Evolutionary conservation across 306 rosid species (phyloP).

Genomic region (Acmispon strigosus): DNA sequence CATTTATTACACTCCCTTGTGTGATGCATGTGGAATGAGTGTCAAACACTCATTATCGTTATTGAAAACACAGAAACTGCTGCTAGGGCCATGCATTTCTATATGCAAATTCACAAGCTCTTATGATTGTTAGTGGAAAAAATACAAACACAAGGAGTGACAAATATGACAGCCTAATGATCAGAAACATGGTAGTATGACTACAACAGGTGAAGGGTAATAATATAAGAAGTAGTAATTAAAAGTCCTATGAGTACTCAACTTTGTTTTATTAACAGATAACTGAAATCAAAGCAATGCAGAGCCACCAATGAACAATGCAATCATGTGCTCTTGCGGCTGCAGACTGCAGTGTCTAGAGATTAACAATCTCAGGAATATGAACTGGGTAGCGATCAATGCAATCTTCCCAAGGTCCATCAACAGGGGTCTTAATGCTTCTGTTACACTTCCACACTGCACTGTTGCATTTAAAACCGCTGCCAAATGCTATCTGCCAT

Average conservation of each 20-base stretch:
- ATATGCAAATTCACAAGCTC: not conserved
- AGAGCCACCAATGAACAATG: not conserved
- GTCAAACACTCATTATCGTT: too few relatives aligned
- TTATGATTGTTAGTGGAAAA: not conserved
- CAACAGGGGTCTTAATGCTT: slow-evolving; percentile 35
- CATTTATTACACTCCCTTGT: too few relatives aligned
- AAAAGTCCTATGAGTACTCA: not conserved
- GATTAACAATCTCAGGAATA: slow-evolving; percentile 78
- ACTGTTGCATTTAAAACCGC: slow-evolving; percentile 42
- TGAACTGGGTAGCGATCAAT: slow-evolving; percentile 74
- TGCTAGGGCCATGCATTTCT: not conserved
- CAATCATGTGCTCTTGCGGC: too few relatives aligned
- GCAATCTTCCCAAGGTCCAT: slow-evolving; percentile 77
- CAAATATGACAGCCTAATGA: not conserved
- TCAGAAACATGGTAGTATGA: not conserved
- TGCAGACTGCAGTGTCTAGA: slow-evolving; percentile 20
- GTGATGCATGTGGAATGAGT: too few relatives aligned
- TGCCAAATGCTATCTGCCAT: slow-evolving; percentile 85
- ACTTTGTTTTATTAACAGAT: not conserved
- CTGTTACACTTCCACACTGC: slow-evolving; percentile 80
- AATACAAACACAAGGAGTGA: not conserved
- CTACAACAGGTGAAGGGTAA: not conserved
- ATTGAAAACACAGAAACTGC: not conserved
- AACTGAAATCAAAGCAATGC: not conserved
- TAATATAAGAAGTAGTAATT: not conserved